These are phyloP conservation scores for Arthroderma sp. DNA, from an alignment of 2,329 filamentous ascomycete genomes.

Conservation along the genomic window DNA sequence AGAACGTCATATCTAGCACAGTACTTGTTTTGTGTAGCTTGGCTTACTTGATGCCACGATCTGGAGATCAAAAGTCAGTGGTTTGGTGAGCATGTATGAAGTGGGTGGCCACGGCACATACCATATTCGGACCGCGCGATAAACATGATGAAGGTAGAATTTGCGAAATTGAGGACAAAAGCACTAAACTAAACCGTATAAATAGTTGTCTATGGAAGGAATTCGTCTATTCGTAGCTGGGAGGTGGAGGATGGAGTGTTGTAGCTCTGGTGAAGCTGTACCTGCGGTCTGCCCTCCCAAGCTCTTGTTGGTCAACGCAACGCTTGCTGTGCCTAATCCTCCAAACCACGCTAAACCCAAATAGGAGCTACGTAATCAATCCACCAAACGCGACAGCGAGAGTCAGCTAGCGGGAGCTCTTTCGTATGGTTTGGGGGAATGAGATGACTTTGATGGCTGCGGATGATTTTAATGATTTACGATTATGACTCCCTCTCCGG, in stretches of 20 bases:
- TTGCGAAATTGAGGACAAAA: constrained; percentile 15
- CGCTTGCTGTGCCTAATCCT: constrained; percentile 10
- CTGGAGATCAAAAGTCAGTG: constrained; percentile 40
- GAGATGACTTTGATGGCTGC: not conserved
- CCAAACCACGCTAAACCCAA: constrained; percentile 15
- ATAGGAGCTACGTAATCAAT: constrained; percentile 6
- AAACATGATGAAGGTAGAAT: constrained; percentile 63
- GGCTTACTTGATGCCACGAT: constrained; percentile 91
- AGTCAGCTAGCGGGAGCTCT: too few species aligned
- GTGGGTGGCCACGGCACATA: constrained; percentile 36
- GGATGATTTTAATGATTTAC: constrained; percentile 10
- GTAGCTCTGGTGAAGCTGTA: too few species aligned
- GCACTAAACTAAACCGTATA: too few species aligned
- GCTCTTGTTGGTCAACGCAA: constrained; percentile 10
- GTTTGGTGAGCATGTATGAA: too few species aligned
- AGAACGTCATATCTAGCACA: constrained; percentile 10
- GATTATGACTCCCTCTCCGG: constrained; percentile 13
- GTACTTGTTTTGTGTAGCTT: constrained; percentile 8
- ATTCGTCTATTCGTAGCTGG: too few species aligned
- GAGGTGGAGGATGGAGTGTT: too few species aligned
- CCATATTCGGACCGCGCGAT: constrained; percentile 99
- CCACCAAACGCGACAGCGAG: not conserved
- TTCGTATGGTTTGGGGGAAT: not conserved
- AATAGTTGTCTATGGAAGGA: too few species aligned
- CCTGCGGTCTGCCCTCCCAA: too few species aligned